Conservation (phyloP, 2,329 filamentous ascomycete species). For the Pseudogymnoascus verrucosus region DNA sequence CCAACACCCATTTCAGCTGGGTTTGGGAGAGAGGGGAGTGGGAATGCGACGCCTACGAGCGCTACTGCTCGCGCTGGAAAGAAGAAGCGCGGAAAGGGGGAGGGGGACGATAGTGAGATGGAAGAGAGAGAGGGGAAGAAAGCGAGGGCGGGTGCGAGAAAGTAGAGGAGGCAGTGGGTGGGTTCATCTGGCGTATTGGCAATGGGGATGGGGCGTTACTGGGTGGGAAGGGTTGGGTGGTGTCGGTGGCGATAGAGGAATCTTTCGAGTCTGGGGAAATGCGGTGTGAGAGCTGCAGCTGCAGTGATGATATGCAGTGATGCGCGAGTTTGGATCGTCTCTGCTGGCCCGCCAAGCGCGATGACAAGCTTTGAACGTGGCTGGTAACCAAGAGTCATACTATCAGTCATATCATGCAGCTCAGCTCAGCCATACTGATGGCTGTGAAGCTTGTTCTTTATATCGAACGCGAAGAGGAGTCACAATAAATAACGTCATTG, state of each 20-base stretch:
- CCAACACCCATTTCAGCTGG: constrained; percentile 49
- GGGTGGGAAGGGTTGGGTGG: neutral
- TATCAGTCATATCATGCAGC: neutral
- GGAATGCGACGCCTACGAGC: constrained; percentile 48
- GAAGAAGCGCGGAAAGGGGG: constrained; percentile 38
- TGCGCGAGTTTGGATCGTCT: neutral
- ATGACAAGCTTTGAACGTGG: neutral
- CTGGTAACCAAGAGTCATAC: neutral
- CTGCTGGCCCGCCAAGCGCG: neutral
- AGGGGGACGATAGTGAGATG: constrained; percentile 48
- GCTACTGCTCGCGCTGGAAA: constrained; percentile 35
- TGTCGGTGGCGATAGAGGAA: neutral
- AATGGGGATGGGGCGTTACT: neutral
- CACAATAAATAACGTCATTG: neutral
- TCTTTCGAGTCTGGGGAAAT: neutral
- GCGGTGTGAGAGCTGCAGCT: neutral
- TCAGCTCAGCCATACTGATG: neutral
- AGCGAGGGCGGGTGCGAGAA: constrained; percentile 6
- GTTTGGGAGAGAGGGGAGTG: constrained; percentile 41
- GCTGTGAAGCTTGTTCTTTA: neutral
- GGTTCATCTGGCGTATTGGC: neutral
- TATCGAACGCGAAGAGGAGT: neutral
- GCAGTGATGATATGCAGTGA: neutral
- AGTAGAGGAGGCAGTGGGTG: neutral
- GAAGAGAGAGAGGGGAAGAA: constrained; percentile 42